These are phyloP conservation scores for Sugiyamaella castrensis DNA, from an alignment of 1,139 yeast species.

Conservation along the genomic window DNA sequence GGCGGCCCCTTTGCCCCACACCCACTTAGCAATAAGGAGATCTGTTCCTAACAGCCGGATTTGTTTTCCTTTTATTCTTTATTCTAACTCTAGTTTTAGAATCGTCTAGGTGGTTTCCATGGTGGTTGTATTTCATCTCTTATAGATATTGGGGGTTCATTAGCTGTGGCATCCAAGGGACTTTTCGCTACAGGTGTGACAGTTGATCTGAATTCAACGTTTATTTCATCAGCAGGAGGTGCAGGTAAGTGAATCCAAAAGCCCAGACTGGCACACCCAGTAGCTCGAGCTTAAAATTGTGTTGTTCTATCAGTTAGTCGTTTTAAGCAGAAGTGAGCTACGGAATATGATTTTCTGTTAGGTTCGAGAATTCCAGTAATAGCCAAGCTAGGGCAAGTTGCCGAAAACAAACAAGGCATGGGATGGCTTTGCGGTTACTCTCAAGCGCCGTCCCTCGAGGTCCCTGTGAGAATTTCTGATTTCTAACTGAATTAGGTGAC, in stretches of 20 bases:
- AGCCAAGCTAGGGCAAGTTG: no score
- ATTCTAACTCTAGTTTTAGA: conserved; percentile 24
- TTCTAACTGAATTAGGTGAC: conserved; percentile 26
- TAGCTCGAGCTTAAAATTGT: not conserved
- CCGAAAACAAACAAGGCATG: no score
- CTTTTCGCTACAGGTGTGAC: conserved; percentile 44
- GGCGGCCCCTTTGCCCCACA: no score
- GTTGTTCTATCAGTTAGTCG: no score
- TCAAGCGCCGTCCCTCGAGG: no score
- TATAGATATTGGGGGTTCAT: conserved; percentile 46
- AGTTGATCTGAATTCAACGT: conserved; percentile 43
- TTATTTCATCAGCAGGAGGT: conserved; percentile 42
- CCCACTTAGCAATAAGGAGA: no score
- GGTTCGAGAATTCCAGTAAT: not conserved
- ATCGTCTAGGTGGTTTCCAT: conserved; percentile 41
- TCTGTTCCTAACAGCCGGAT: no score
- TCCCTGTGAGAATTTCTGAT: no score
- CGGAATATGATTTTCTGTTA: not conserved
- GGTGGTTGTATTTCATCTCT: conserved; percentile 43
- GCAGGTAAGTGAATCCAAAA: conserved; percentile 13
- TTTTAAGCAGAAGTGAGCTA: not conserved
- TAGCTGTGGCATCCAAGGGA: conserved; percentile 44
- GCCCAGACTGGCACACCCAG: not conserved
- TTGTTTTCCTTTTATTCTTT: not conserved
- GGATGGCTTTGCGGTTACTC: no score